Percentiles rank a stretch among this genome's conserved stretches.
phyloP scores from a whole-genome alignment of 352 stramenopile species.

The Phytophthora multivora region DNA sequence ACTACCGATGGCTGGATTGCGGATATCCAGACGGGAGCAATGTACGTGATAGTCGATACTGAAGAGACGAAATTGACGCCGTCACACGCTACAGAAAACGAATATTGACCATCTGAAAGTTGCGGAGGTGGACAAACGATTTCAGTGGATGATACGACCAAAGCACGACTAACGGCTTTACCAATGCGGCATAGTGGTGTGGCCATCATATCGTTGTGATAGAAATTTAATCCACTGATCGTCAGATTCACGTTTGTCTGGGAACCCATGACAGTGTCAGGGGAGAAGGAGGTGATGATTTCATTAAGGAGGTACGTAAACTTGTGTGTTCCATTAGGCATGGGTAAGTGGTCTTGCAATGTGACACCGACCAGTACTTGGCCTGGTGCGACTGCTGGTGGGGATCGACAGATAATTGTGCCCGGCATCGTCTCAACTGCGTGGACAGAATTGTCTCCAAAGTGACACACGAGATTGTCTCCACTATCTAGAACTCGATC shows the following conservation, averaged over 20 bases:
- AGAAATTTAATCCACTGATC: slow-evolving; percentile 38
- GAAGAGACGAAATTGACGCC: slow-evolving; percentile 41
- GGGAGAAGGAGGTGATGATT: slow-evolving; percentile 29
- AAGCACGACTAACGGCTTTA: slow-evolving; percentile 15
- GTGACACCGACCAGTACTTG: slow-evolving; percentile 26
- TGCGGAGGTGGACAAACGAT: slow-evolving; percentile 17
- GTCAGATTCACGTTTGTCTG: slow-evolving; percentile 11
- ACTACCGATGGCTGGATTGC: slow-evolving; percentile 25
- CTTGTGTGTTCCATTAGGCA: background rate
- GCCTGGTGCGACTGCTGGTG: slow-evolving; percentile 11
- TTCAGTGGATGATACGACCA: slow-evolving; percentile 31
- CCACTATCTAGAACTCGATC: background rate
- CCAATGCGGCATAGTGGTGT: slow-evolving; percentile 38
- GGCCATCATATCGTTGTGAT: background rate
- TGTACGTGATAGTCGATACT: slow-evolving; percentile 12
- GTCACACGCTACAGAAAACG: slow-evolving; percentile 42
- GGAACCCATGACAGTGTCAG: slow-evolving; percentile 7
- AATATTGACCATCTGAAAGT: slow-evolving; percentile 24
- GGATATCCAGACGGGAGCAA: slow-evolving; percentile 25
- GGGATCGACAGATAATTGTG: slow-evolving; percentile 31
- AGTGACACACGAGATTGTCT: slow-evolving; percentile 32
- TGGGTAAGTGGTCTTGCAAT: slow-evolving; percentile 6
- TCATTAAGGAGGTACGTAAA: slow-evolving; percentile 41
- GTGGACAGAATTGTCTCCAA: slow-evolving; percentile 17
- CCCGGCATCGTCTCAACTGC: slow-evolving; percentile 12